Conservation (phyloP, 1,139 yeast species). For the Saccharomyces uvarum region DNA sequence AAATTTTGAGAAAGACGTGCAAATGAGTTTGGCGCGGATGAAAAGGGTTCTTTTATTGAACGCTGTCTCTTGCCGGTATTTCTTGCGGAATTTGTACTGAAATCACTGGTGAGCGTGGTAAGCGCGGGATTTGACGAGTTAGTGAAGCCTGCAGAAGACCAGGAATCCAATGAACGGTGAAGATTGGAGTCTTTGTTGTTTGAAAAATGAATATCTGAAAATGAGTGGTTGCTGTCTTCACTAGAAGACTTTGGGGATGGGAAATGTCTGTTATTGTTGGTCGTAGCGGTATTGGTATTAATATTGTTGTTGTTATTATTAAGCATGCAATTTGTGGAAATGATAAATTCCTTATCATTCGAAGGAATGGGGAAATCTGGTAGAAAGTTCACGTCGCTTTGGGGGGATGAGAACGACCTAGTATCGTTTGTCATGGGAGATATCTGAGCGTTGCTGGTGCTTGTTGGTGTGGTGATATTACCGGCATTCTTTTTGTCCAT, state of each 20-base stretch:
- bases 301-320: background rate
- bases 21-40: background rate
- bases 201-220: background rate
- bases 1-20: background rate
- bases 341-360: background rate
- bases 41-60: background rate
- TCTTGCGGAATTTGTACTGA: background rate
- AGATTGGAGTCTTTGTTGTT: background rate
- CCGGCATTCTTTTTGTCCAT: slow-evolving; percentile 70
- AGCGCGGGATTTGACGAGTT: background rate
- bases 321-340: background rate
- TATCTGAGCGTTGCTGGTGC: background rate
- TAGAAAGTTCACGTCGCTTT: background rate
- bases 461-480: background rate
- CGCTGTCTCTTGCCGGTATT: background rate
- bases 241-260: background rate
- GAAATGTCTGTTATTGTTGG: background rate
- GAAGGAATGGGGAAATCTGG: background rate
- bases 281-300: background rate
- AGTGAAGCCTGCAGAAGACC: background rate
- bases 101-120: background rate
- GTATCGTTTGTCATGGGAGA: background rate
- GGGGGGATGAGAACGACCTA: background rate
- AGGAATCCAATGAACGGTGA: background rate
- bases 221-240: background rate